Conservation (phyloP, 495 filamentous ascomycete species). For the Penicillium pulvis region DNA sequence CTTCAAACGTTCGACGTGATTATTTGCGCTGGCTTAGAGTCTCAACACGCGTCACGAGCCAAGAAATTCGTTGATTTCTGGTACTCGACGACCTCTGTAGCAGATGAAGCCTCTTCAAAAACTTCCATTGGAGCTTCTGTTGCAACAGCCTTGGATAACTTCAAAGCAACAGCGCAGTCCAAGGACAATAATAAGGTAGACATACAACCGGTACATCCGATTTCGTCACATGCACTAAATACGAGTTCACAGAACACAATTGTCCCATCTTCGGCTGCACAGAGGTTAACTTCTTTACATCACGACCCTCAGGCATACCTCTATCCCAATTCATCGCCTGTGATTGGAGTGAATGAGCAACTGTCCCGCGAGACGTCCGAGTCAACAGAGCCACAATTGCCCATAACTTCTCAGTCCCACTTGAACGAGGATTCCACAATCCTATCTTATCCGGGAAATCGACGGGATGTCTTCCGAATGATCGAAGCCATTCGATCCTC, state of each 20-base stretch:
- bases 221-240: background rate
- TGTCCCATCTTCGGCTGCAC: background rate
- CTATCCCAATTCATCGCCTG: slow-evolving; percentile 31
- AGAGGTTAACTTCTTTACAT: background rate
- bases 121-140: slow-evolving; percentile 49
- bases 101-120: slow-evolving; percentile 47
- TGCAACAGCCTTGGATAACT: slow-evolving; percentile 48
- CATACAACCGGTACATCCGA: background rate
- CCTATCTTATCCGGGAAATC: slow-evolving; percentile 53
- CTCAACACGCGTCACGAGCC: slow-evolving; percentile 52
- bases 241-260: background rate
- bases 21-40: slow-evolving; percentile 58
- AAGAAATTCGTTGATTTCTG: slow-evolving; percentile 60
- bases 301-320: background rate
- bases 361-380: slow-evolving; percentile 7
- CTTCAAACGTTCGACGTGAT: slow-evolving; percentile 53
- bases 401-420: slow-evolving; percentile 10
- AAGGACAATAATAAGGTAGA: background rate
- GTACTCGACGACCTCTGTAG: slow-evolving; percentile 56
- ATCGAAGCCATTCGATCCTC: slow-evolving; percentile 72
- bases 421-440: slow-evolving; percentile 1
- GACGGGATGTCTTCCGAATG: slow-evolving; percentile 61
- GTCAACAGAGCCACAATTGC: slow-evolving; percentile 18
- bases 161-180: slow-evolving; percentile 35
- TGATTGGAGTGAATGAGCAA: slow-evolving; percentile 16